Percentiles rank a stretch among this genome's conserved stretches.
Conservation (phyloP, 2,329 filamentous ascomycete species). For the Dactylellina sp. region DNA sequence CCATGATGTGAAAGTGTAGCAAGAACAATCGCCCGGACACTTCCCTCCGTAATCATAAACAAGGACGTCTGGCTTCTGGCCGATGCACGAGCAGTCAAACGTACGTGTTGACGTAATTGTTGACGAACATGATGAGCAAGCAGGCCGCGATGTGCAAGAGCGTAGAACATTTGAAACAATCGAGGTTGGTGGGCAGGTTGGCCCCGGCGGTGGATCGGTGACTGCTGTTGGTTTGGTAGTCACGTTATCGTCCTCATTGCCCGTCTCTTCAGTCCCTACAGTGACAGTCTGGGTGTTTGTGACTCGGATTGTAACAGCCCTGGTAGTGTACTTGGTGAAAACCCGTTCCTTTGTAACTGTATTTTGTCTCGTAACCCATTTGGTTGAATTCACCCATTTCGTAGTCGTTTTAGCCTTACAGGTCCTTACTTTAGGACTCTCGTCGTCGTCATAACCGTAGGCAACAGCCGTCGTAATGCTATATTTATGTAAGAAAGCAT, state of each 20-base stretch:
- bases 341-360: neutral
- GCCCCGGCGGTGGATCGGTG: neutral
- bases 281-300: neutral
- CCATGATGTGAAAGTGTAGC: slow-evolving; percentile 16
- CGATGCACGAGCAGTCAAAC: slow-evolving; percentile 14
- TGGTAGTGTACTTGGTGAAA: slow-evolving; percentile 1
- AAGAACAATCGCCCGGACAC: slow-evolving; percentile 19
- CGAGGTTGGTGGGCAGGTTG: slow-evolving; percentile 22
- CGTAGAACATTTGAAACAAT: neutral
- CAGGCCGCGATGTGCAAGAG: neutral
- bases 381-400: neutral
- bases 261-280: neutral
- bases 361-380: neutral
- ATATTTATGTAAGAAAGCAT: neutral
- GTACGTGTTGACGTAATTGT: neutral
- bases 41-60: slow-evolving; percentile 13
- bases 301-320: neutral
- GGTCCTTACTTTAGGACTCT: neutral
- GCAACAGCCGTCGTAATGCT: neutral
- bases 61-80: neutral
- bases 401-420: neutral
- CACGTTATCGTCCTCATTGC: neutral
- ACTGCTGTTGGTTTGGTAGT: neutral
- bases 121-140: slow-evolving; percentile 4
- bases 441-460: neutral